phyloP scores from a whole-genome alignment of 371 early-diverging fungal species.

The Rhizopus stolonifer region DNA sequence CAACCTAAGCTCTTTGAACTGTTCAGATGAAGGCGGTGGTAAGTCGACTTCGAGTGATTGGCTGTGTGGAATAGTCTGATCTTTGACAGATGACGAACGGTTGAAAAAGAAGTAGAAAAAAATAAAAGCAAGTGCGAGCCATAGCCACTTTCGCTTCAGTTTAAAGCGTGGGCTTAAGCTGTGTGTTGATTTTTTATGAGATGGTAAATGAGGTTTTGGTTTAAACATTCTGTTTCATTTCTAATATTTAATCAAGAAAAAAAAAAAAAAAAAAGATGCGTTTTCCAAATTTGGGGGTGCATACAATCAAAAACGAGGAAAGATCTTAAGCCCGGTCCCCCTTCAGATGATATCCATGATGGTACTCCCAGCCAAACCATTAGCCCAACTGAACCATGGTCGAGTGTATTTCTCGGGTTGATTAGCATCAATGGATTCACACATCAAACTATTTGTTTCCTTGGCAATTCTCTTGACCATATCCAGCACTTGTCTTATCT shows the following conservation, averaged over 20 bases:
- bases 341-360: constrained; percentile 42
- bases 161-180: no score
- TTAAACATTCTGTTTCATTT: neutral
- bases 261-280: no score
- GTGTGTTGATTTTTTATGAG: neutral
- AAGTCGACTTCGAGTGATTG: constrained; percentile 13
- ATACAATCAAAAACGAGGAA: no score
- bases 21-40: constrained; percentile 4
- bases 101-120: neutral
- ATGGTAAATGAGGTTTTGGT: neutral
- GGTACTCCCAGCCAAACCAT: constrained; percentile 48
- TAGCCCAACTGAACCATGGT: constrained; percentile 61
- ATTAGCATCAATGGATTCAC: constrained; percentile 48
- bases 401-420: constrained; percentile 39
- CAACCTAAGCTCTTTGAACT: constrained; percentile 24
- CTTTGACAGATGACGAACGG: neutral
- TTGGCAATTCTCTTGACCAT: constrained; percentile 32
- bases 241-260: neutral
- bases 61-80: neutral
- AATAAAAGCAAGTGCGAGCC: neutral
- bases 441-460: constrained; percentile 42
- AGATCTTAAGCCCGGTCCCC: no score
- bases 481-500: constrained; percentile 38
- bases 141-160: constrained; percentile 11
- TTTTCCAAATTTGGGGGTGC: no score